Evolutionary conservation across 169 alveolate species (phyloP).

Genomic region (Cryptosporidium bovis): DNA sequence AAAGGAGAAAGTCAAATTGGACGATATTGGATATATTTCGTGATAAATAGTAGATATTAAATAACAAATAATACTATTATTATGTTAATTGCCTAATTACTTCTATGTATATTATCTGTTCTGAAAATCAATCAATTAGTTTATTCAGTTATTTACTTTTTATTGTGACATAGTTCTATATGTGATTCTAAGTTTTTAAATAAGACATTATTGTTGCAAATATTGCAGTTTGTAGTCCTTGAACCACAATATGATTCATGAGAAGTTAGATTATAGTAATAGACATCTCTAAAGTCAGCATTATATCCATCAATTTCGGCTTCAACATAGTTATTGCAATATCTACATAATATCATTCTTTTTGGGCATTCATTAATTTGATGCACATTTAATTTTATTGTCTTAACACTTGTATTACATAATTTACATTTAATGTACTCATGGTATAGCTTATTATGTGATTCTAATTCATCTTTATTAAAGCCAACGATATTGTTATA

Average conservation of each 20-base stretch:
- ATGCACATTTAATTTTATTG: slow-evolving; percentile 43
- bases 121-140: not conserved
- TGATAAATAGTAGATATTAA: too few species aligned
- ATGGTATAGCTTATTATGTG: slow-evolving; percentile 46
- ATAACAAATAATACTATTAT: too few species aligned
- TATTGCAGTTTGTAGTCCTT: slow-evolving; percentile 72
- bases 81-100: not conserved
- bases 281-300: slow-evolving; percentile 63
- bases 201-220: slow-evolving; percentile 43
- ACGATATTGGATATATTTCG: too few species aligned
- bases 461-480: not conserved
- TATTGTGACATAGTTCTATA: slow-evolving; percentile 1
- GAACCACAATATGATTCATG: slow-evolving; percentile 79
- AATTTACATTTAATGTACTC: slow-evolving; percentile 21
- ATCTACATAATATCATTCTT: slow-evolving; percentile 75
- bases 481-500: slow-evolving; percentile 6
- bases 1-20: too few species aligned
- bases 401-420: slow-evolving; percentile 10
- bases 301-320: slow-evolving; percentile 72
- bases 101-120: not conserved
- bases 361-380: slow-evolving; percentile 71
- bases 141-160: not conserved
- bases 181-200: slow-evolving; percentile 67
- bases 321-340: slow-evolving; percentile 73
- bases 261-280: slow-evolving; percentile 72